Base-by-base conservation (phyloP, 1,139 yeast genomes). In the Chernovozyma aurita region DNA sequence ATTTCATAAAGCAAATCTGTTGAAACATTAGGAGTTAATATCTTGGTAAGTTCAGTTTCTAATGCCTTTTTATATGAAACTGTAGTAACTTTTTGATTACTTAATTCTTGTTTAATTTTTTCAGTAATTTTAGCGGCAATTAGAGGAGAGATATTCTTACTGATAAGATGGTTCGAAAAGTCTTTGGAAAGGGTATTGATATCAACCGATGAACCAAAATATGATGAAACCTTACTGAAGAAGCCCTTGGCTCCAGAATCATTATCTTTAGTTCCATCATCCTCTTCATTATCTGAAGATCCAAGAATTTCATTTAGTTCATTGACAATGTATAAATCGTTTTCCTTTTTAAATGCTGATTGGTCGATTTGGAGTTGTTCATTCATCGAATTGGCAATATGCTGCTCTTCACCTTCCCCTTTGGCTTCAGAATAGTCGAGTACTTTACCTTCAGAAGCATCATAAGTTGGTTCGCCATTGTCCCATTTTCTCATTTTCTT, bases 21-120 rank as follows among this genome's bases (percentile, higher is more conserved):
- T 1, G 97, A 87, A 1, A 94, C 87, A 45, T 90, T 86, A 11
- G 98, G 98, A 0, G 98, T 90, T 44, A 92, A 67, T 32, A 90
- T 78, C 50, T 85, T 83, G 32, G 90, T 80, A 36, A 92, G 65
- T 35, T 92, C 90, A 28, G 79, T 85, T 1, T 79, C 75, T 55
- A 92, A 69, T 2, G 95, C 76, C 31, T 74, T 74, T 44, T 80
- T 67, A 49, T 63, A 70, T 5, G 48, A 40, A 3, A 48, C 42
- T 41, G 59, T 42, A 2, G 69, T 61, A 18, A 66, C 61, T 17
- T 52, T 57, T 14, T 61, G 55, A 21, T 50, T 53, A 9, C 48
- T 44, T 32, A 68, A 51, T 38, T 62, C 59, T 32, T 46, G 43
- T 39, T 61, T 61, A 32, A 69, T 63, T 37, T 60, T 59, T 31